Evolutionary conservation across 306 rosid genomes (phyloP).

Genomic region (Hippophae tibetana): DNA sequence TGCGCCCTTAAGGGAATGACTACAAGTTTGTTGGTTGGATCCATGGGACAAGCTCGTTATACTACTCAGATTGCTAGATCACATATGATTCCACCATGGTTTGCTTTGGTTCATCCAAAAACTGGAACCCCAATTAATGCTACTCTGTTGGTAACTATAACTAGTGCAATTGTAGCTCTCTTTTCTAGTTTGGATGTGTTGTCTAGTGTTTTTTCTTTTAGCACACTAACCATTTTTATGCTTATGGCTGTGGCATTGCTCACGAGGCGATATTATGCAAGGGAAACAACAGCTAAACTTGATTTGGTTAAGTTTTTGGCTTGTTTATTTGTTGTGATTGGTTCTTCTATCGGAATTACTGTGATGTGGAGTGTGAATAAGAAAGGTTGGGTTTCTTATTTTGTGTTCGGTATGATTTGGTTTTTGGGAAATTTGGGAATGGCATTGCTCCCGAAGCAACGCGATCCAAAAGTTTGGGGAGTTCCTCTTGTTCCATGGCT

Average conservation of each 20-base stretch:
- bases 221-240: constrained; percentile 76
- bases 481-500: constrained; percentile 91
- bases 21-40: constrained; percentile 77
- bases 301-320: constrained; percentile 33
- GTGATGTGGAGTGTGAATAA: constrained; percentile 34
- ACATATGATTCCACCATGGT: constrained; percentile 84
- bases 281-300: constrained; percentile 28
- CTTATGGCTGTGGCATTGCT: constrained; percentile 76
- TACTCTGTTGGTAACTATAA: constrained; percentile 52
- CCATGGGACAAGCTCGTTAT: constrained; percentile 84
- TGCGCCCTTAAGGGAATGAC: constrained; percentile 97
- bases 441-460: constrained; percentile 52
- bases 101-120: constrained; percentile 72
- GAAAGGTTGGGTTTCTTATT: constrained; percentile 57
- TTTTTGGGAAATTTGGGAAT: constrained; percentile 43
- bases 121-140: constrained; percentile 86
- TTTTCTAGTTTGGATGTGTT: constrained; percentile 81
- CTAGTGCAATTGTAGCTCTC: constrained; percentile 53
- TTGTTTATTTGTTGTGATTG: constrained; percentile 41
- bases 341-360: constrained; percentile 38
- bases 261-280: constrained; percentile 58
- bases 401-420: constrained; percentile 49
- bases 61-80: constrained; percentile 88
- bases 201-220: constrained; percentile 72
- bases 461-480: constrained; percentile 72